Percentiles rank a stretch among this genome's conserved stretches.
Conservation (phyloP, 306 rosid genomes). For the Gynostemma pentaphyllum region DNA sequence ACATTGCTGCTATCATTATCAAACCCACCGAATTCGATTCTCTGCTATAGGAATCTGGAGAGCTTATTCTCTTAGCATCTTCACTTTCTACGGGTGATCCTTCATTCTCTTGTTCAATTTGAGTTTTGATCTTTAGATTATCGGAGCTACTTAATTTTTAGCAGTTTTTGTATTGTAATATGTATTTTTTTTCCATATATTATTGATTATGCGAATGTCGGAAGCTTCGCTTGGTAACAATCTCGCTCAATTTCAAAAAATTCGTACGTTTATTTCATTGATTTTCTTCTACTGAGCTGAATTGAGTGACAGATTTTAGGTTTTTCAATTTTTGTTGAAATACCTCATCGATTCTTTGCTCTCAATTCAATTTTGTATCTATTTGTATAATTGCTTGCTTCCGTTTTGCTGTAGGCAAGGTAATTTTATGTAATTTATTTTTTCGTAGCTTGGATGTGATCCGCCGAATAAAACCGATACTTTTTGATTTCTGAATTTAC, state of each 20-base stretch:
- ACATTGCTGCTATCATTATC: too few relatives aligned
- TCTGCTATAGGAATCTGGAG: background rate
- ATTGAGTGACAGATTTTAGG: background rate
- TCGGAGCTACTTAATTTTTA: background rate
- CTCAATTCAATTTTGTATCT: background rate
- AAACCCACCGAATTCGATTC: conserved; percentile 2
- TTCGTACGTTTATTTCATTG: conserved; percentile 31
- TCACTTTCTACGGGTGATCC: background rate
- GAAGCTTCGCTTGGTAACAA: conserved; percentile 26
- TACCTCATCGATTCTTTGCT: too few relatives aligned
- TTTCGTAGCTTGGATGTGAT: background rate
- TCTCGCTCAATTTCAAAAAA: conserved; percentile 19
- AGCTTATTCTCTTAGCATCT: background rate
- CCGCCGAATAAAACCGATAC: background rate
- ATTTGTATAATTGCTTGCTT: background rate
- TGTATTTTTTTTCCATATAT: background rate
- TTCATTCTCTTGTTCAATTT: background rate
- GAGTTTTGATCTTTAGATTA: background rate
- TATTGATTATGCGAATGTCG: conserved; percentile 22
- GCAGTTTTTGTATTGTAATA: background rate
- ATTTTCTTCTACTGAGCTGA: background rate
- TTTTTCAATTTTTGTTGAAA: background rate
- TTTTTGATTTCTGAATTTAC: background rate
- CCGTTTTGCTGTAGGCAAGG: background rate
- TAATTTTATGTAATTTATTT: background rate